Conservation (phyloP, 2,329 filamentous ascomycete species). For the Clonostachys sp. region DNA sequence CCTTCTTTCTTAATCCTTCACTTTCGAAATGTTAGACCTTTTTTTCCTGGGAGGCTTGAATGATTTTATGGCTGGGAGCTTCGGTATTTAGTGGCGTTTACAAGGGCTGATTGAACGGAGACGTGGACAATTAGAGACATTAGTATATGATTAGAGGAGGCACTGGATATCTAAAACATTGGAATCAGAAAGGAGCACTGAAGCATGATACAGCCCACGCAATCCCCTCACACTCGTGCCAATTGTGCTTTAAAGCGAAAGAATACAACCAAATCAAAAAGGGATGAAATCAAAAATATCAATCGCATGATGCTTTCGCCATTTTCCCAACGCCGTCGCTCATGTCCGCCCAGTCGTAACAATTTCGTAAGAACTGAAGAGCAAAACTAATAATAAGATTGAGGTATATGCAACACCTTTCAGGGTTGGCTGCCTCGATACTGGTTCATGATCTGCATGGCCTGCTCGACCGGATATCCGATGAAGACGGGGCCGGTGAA, state of each 20-base stretch:
- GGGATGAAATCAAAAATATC: not conserved
- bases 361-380: conserved; percentile 3
- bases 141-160: not conserved
- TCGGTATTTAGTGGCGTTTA: not conserved
- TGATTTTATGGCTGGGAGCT: not conserved
- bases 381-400: conserved; percentile 3
- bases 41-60: not conserved
- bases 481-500: conserved; percentile 95
- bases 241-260: not conserved
- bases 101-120: not conserved
- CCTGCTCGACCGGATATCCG: conserved; percentile 81
- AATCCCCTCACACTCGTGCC: no score
- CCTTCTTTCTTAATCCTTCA: no score
- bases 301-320: not conserved
- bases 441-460: conserved; percentile 68
- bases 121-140: not conserved
- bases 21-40: no score
- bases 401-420: conserved; percentile 7
- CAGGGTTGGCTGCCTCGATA: conserved; percentile 21
- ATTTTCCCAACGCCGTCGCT: conserved; percentile 21
- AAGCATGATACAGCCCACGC: no score
- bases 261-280: not conserved
- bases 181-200: no score
- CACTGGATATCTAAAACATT: no score
- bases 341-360: not conserved